phyloP scores from a whole-genome alignment of 1,284 basidiomycete genomes.

The Malassezia nana region DNA sequence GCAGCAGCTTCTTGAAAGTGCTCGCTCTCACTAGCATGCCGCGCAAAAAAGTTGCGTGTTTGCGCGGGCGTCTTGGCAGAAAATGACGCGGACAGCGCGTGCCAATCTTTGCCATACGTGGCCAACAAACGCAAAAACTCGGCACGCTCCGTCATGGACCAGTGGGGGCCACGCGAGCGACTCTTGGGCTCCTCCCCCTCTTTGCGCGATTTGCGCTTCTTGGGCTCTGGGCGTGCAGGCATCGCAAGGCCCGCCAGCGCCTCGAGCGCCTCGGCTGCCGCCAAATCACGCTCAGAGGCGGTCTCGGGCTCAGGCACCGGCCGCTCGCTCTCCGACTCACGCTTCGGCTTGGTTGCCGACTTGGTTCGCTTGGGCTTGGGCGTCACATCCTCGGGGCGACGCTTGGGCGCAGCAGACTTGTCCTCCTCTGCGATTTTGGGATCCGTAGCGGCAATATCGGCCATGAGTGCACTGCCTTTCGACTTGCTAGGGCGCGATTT shows the following conservation, averaged over 20 bases:
- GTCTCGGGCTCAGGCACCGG: background rate
- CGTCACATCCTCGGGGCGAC: background rate
- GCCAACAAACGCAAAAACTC: slow-evolving; percentile 59
- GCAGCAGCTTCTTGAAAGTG: slow-evolving; percentile 36
- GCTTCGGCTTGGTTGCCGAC: slow-evolving; percentile 13
- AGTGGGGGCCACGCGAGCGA: slow-evolving; percentile 49
- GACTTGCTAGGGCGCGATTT: slow-evolving; percentile 45
- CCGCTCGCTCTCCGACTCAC: background rate
- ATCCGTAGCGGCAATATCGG: slow-evolving; percentile 44
- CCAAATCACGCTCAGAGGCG: slow-evolving; percentile 44
- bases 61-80: slow-evolving; percentile 70
- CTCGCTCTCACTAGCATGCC: slow-evolving; percentile 35
- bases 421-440: slow-evolving; percentile 35
- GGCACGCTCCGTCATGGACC: slow-evolving; percentile 54
- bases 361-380: slow-evolving; percentile 19
- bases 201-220: slow-evolving; percentile 1
- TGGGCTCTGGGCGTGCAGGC: background rate
- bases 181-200: slow-evolving; percentile 8
- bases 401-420: background rate
- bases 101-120: slow-evolving; percentile 65
- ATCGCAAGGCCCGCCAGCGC: slow-evolving; percentile 36
- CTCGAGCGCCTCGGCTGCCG: slow-evolving; percentile 49
- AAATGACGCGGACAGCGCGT: slow-evolving; percentile 63
- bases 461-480: slow-evolving; percentile 47
- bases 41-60: slow-evolving; percentile 59